Evolutionary conservation across 2,329 filamentous ascomycete genomes (phyloP), one percentile per base, ranked within the genome.

Genomic region (Ophidiomyces ophidiicola): DNA sequence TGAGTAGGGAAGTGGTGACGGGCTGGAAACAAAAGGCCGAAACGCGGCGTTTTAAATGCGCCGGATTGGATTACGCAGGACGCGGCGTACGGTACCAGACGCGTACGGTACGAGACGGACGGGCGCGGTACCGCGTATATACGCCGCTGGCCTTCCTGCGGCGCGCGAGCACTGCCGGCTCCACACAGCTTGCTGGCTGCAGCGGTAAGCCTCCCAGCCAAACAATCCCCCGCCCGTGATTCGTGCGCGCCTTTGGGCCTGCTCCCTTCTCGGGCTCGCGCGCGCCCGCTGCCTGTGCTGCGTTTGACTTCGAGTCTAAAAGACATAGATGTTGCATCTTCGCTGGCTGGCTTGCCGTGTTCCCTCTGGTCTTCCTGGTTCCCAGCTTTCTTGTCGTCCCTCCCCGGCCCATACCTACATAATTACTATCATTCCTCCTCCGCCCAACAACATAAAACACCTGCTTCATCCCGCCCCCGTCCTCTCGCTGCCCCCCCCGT

Each of bases 261-360:
- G 18, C 15, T 12, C 14, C 21, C 24, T 23, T 14, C 20, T 23
- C 31, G 12, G 10, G 11, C 31, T 18, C 20, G 11, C 21, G 11
- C 20, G 11, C 12, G 6, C 6, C 19, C 24, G 19, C 21, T 11
- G n/a, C 30, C n/a, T 18, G 20, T 18, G 4, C 7, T 11, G n/a
- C n/a, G 3, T 33, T 39, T 39, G 37, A 39, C 37, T 39, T 33
- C 30, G n/a, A 28, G 37, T 39, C 37, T 39, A 39, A 39, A n/a
- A n/a, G n/a, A n/a, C n/a, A 39, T 39, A 39, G 30, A 39, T 21
- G 37, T 39, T 39, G 37, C 37, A 39, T 39, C 37, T 39, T 33
- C 26, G 37, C 29, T 33, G 20, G 32, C 19, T 17, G 12, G 34
- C 34, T 32, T 15, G 25, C 28, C 18, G 11, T 21, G 18, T 14